Evolutionary conservation across 257 asterid genomes (phyloP).

Genomic region (Rauvolfia tetraphylla): DNA sequence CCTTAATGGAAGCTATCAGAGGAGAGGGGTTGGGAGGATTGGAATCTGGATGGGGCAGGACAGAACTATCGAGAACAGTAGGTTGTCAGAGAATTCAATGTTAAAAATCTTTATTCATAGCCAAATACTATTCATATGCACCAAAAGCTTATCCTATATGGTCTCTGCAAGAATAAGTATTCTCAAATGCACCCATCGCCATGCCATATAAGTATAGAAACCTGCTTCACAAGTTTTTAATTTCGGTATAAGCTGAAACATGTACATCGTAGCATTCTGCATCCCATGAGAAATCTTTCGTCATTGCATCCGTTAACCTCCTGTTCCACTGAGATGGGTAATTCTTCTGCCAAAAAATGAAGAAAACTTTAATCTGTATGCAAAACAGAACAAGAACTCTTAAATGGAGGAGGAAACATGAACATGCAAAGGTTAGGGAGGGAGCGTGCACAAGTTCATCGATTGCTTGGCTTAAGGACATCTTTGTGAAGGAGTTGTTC

Average conservation of each 20-base stretch:
- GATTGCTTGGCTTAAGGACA: slow-evolving; percentile 58
- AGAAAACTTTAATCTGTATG: background rate
- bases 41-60: background rate
- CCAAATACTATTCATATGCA: background rate
- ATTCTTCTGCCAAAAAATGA: slow-evolving; percentile 39
- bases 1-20: background rate
- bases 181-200: background rate
- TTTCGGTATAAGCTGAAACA: slow-evolving; percentile 48
- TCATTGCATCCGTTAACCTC: slow-evolving; percentile 56
- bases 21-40: background rate
- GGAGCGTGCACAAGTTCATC: slow-evolving; percentile 57
- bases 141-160: background rate
- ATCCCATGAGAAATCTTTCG: slow-evolving; percentile 68
- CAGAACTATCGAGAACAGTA: background rate
- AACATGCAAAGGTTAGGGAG: background rate
- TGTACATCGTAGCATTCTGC: slow-evolving; percentile 61
- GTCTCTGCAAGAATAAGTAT: background rate
- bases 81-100: background rate
- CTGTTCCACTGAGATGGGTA: slow-evolving; percentile 52
- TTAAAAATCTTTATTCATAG: background rate
- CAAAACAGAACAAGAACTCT: slow-evolving; percentile 2
- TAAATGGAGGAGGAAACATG: background rate
- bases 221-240: slow-evolving; percentile 32
- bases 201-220: background rate
- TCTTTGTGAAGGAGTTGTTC: slow-evolving; percentile 36